Percentiles rank a stretch among this genome's conserved stretches.
phyloP scores from a whole-genome alignment of 139 green algal species.

The Auxenochlorella protothecoides region DNA sequence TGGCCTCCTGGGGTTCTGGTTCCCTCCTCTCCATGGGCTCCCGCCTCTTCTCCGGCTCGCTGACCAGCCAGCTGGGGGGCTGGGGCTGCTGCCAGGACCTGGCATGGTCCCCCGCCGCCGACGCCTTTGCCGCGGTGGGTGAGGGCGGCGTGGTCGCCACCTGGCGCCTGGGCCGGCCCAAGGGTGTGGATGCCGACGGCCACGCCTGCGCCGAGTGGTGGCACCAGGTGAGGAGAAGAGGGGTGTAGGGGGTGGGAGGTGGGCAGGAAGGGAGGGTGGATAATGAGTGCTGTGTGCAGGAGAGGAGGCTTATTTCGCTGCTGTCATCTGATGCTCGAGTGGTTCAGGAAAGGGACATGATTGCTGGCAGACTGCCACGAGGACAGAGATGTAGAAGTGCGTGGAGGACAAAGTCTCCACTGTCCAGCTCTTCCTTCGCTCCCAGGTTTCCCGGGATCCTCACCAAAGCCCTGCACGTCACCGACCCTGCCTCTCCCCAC shows the following conservation, averaged over 20 bases:
- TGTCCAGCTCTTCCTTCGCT: too few species aligned
- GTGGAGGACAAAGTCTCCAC: conserved; percentile 7
- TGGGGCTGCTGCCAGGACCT: conserved; percentile 21
- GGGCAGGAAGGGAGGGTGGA: too few species aligned
- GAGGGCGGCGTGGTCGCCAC: conserved; percentile 61
- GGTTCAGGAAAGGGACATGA: too few species aligned
- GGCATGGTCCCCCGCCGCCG: conserved; percentile 46
- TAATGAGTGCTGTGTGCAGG: background rate
- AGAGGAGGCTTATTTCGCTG: background rate
- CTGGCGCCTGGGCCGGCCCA: conserved; percentile 54
- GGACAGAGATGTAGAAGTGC: conserved; percentile 1
- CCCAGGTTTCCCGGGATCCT: too few species aligned
- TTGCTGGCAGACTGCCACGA: background rate
- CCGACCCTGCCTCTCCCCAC: too few species aligned
- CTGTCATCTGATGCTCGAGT: background rate
- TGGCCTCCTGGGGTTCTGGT: background rate
- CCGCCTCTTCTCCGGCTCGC: background rate
- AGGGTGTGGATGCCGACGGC: conserved; percentile 25
- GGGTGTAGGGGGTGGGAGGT: too few species aligned
- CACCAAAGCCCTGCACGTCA: too few species aligned
- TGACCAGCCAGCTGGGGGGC: conserved; percentile 3
- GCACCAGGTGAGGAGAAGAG: conserved; percentile 36
- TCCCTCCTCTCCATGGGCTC: conserved; percentile 5
- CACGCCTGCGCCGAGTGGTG: conserved; percentile 64
- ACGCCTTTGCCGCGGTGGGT: conserved; percentile 60